Evolutionary conservation across 2,329 filamentous ascomycete species (phyloP).

Genomic region (Graphilbum ipis-grandicollis): DNA sequence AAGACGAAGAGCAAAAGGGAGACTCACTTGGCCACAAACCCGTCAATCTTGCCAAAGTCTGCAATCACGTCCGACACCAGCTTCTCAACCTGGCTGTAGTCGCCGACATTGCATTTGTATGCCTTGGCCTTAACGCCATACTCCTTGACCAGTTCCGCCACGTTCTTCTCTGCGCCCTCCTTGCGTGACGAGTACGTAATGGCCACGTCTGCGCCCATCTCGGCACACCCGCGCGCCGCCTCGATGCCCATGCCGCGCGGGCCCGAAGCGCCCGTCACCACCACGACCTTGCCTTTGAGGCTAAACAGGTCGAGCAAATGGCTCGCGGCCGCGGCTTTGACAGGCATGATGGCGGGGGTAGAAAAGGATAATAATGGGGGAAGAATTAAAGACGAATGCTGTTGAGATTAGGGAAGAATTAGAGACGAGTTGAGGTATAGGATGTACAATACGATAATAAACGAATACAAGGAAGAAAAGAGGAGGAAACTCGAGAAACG

Average conservation of each 20-base stretch:
- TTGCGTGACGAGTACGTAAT: conserved; percentile 58
- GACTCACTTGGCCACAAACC: conserved; percentile 67
- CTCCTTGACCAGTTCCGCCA: conserved; percentile 42
- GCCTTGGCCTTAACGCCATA: conserved; percentile 52
- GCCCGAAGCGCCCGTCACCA: conserved; percentile 52
- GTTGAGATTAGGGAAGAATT: neutral
- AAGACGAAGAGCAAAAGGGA: conserved; percentile 39
- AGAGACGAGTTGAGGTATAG: too few species aligned
- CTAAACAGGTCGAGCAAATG: conserved; percentile 51
- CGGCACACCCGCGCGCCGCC: conserved; percentile 51
- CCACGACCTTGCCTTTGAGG: conserved; percentile 54
- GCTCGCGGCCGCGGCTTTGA: conserved; percentile 36
- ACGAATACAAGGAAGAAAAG: too few species aligned
- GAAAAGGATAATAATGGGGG: neutral
- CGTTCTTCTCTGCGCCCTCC: conserved; percentile 48
- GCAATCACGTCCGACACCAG: conserved; percentile 34
- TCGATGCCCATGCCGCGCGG: conserved; percentile 55
- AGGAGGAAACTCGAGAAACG: too few species aligned
- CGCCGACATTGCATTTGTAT: conserved; percentile 43
- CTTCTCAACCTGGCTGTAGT: conserved; percentile 30
- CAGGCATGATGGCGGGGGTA: conserved; percentile 26
- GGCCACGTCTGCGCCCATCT: conserved; percentile 53
- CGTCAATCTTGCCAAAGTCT: conserved; percentile 59
- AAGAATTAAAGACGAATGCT: neutral
- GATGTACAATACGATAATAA: too few species aligned